Evolutionary conservation across 2,329 filamentous ascomycete species (phyloP).

Genomic region (Albophoma yamanashiensis): DNA sequence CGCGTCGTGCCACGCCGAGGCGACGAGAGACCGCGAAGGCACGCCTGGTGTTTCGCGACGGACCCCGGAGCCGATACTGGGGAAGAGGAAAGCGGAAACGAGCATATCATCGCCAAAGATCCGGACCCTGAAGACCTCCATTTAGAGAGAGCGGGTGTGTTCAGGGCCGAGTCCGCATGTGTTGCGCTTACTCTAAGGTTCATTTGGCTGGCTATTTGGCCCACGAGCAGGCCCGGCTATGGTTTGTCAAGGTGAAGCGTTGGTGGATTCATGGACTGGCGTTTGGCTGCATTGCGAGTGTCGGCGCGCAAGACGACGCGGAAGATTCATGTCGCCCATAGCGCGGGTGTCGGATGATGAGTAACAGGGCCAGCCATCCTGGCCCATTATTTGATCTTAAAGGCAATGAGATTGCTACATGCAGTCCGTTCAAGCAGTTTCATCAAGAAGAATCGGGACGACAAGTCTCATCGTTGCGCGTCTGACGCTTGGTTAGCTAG

Average conservation of each 20-base stretch:
- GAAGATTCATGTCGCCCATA: neutral
- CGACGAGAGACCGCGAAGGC: conserved; percentile 51
- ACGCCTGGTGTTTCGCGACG: conserved; percentile 30
- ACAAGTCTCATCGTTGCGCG: too few relatives aligned
- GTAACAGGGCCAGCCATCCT: neutral
- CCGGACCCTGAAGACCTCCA: conserved; percentile 23
- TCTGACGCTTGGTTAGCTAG: too few relatives aligned
- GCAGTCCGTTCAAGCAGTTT: neutral
- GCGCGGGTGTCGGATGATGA: neutral
- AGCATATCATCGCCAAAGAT: conserved; percentile 27
- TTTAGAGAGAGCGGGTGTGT: conserved; percentile 6
- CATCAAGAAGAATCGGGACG: too few relatives aligned
- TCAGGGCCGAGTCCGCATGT: neutral
- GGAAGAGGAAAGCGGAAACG: conserved; percentile 67
- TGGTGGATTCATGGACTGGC: neutral
- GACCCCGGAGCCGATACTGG: conserved; percentile 56
- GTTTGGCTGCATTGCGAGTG: neutral
- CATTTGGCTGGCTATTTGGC: neutral
- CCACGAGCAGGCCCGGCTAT: neutral
- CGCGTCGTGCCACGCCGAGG: conserved; percentile 79
- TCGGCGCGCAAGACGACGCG: neutral
- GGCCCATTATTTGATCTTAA: neutral
- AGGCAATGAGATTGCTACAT: neutral
- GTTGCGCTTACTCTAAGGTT: neutral
- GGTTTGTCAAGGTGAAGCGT: neutral